Base-by-base conservation (phyloP, 495 filamentous ascomycete genomes). In the Cudoniella acicularis region DNA sequence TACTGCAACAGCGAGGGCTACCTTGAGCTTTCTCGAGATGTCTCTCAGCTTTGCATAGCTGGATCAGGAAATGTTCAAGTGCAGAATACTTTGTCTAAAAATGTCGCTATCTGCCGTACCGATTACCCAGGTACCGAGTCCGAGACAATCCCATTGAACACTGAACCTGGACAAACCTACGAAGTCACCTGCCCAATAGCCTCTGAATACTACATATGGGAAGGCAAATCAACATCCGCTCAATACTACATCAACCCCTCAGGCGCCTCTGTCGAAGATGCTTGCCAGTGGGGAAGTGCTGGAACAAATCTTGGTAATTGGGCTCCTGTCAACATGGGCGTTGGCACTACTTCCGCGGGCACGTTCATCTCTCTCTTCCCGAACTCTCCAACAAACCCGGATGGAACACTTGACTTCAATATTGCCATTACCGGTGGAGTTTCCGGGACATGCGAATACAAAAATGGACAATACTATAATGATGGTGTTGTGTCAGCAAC, bases 171-270 rank as follows among this genome's bases (percentile, higher is more conserved):
- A 43, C 64, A 69, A 10, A 76, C 70, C 10, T 78, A 79, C 58
- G 70, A 78, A 26, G 72, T 98, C 64, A 89, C 90, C 62, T 88
- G 87, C 77, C 90, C 94, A 25, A 72, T 87, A 54, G 82, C 84
- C 22, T 66, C 66, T 40, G 75, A 70, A 45, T 93, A 91, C 80
- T 98, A 89, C 81, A 69, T 75, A 48, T 95, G 90, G 87, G 57
- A 90, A 67, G 84, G 83, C 63, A 79, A 79, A 73, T 21, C 67
- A 18, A 98, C 94, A 52, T 92, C 88, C 27, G 92, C 92, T 48
- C 95, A 98, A 75, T 98, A 98, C 82, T 98, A 98, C 69, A 81
- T 97, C 76, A 98, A 98, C 83, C 86, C 86, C 62, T 76, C 79
- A 59, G 91, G 89, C 62, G 76, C 86, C 16, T 68, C 77, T 16